A percentile compares a stretch with the other conserved stretches of the same genome.
phyloP scores from a whole-genome alignment of 2,329 filamentous ascomycete species.

The Fusarium torreyae region DNA sequence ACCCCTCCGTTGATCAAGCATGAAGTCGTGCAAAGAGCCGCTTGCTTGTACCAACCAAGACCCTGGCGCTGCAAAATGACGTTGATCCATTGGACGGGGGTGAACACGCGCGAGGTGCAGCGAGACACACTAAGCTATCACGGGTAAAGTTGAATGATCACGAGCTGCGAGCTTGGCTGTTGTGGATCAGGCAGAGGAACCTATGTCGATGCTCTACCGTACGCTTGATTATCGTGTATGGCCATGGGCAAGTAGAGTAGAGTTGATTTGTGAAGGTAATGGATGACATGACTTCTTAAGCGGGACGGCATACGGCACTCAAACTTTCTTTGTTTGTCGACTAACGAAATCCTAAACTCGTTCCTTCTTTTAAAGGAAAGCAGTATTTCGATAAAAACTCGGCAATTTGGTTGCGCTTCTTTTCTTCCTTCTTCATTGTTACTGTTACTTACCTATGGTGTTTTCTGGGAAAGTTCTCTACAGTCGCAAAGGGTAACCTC shows the following conservation, averaged over 20 bases:
- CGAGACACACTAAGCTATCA: slow-evolving; percentile 42
- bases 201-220: slow-evolving; percentile 24
- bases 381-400: slow-evolving; percentile 1
- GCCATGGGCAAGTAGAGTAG: slow-evolving; percentile 18
- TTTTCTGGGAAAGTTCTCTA: slow-evolving; percentile 36
- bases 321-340: slow-evolving; percentile 17
- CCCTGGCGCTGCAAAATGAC: slow-evolving; percentile 44
- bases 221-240: slow-evolving; percentile 25
- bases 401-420: slow-evolving; percentile 10
- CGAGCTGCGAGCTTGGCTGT: slow-evolving; percentile 43
- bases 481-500: slow-evolving; percentile 28
- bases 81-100: slow-evolving; percentile 36
- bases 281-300: slow-evolving; percentile 16
- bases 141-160: slow-evolving; percentile 43
- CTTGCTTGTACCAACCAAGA: slow-evolving; percentile 39
- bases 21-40: slow-evolving; percentile 32
- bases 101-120: slow-evolving; percentile 43
- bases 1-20: slow-evolving; percentile 28
- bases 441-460: not conserved
- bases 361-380: slow-evolving; percentile 15
- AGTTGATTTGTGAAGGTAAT: slow-evolving; percentile 23
- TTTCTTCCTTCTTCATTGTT: slow-evolving; percentile 15
- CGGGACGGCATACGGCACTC: slow-evolving; percentile 17
- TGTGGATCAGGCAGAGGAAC: slow-evolving; percentile 39
- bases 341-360: slow-evolving; percentile 1